phyloP scores from a whole-genome alignment of 345 rosid species.

The Ceriops tagal region DNA sequence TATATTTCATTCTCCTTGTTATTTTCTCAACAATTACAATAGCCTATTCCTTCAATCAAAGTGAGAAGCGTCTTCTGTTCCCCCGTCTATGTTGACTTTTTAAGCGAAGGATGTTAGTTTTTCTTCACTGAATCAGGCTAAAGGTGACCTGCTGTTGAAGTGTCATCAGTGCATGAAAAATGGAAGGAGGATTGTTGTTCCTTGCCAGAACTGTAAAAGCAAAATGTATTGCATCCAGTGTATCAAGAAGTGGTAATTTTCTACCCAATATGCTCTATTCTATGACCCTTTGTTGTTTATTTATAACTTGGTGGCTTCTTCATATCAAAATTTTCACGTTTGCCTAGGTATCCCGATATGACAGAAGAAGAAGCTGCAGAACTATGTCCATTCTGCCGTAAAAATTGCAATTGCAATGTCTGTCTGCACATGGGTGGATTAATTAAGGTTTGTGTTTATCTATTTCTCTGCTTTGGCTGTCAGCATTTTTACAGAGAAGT shows the following conservation, averaged over 20 bases:
- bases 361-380: constrained; percentile 46
- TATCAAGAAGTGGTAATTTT: constrained; percentile 57
- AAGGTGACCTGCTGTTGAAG: constrained; percentile 17
- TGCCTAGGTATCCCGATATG: constrained; percentile 65
- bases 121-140: constrained; percentile 34
- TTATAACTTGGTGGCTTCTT: background rate
- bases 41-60: background rate
- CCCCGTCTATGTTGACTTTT: background rate
- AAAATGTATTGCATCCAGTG: constrained; percentile 54
- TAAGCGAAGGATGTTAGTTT: constrained; percentile 4
- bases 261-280: background rate
- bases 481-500: background rate
- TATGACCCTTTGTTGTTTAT: background rate
- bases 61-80: background rate
- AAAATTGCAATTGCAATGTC: constrained; percentile 72
- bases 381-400: constrained; percentile 70
- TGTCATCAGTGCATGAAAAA: constrained; percentile 82
- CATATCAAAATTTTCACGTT: background rate
- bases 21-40: background rate
- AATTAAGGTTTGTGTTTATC: constrained; percentile 46
- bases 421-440: constrained; percentile 66
- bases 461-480: background rate
- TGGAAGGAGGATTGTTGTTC: constrained; percentile 46
- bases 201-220: constrained; percentile 45
- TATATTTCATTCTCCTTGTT: background rate